Conservation (phyloP, 1,284 basidiomycete species). For the Porphyrellus sp. region DNA sequence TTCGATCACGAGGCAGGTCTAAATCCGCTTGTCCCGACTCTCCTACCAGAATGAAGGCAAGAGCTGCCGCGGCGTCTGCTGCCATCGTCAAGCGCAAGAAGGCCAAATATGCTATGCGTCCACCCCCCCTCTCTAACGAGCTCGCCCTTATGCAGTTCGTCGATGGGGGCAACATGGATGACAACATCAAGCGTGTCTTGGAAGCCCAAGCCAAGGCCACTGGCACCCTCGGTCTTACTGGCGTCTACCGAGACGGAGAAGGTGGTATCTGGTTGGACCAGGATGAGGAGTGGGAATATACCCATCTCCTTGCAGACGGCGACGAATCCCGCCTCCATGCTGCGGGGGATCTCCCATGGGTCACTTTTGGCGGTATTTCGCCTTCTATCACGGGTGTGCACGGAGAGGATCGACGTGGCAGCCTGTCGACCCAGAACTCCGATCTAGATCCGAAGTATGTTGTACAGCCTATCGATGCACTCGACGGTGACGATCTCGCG, state of each 20-base stretch:
- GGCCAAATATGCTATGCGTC: conserved; percentile 36
- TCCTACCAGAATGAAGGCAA: conserved; percentile 25
- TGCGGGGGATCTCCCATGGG: conserved; percentile 39
- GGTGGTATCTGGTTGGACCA: conserved; percentile 69
- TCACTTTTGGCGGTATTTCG: conserved; percentile 38
- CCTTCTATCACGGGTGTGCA: conserved; percentile 15
- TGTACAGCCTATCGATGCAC: conserved; percentile 42
- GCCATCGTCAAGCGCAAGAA: conserved; percentile 46
- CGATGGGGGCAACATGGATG: conserved; percentile 59
- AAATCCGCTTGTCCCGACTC: conserved; percentile 31
- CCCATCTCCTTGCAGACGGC: conserved; percentile 47
- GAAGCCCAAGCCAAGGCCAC: conserved; percentile 47
- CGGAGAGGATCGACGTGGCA: conserved; percentile 42
- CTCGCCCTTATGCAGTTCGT: conserved; percentile 64
- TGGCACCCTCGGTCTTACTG: conserved; percentile 41
- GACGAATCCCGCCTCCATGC: conserved; percentile 14
- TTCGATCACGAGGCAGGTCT: conserved; percentile 37
- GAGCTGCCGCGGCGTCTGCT: conserved; percentile 26
- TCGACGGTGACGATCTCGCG: conserved; percentile 35
- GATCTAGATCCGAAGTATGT: conserved; percentile 50
- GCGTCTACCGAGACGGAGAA: conserved; percentile 54
- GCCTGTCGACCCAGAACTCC: conserved; percentile 49
- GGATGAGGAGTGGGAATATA: conserved; percentile 66
- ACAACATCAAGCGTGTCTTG: conserved; percentile 56
- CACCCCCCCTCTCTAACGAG: conserved; percentile 56